phyloP scores from a whole-genome alignment of 768 basidiomycete genomes.

The Boletus barrowsii region DNA sequence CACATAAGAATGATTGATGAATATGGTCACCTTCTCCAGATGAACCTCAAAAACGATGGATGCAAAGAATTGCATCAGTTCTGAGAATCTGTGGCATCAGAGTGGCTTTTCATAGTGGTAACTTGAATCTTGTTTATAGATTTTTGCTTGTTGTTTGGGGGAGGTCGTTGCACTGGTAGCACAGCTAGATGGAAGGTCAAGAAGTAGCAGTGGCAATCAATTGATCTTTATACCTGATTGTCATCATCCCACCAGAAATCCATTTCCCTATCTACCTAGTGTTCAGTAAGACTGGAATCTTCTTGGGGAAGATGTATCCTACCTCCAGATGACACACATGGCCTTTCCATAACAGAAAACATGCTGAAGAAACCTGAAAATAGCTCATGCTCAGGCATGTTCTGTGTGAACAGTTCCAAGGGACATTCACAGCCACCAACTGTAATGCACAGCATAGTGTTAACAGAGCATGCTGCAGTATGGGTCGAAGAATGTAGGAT shows the following conservation, averaged over 20 bases:
- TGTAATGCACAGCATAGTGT: too few relatives aligned
- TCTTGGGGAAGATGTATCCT: neutral
- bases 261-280: neutral
- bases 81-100: constrained; percentile 73
- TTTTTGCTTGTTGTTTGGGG: constrained; percentile 4
- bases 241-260: neutral
- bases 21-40: constrained; percentile 70
- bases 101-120: constrained; percentile 73
- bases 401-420: too few relatives aligned
- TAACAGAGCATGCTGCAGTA: too few relatives aligned
- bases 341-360: constrained; percentile 61
- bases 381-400: neutral
- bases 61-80: constrained; percentile 86
- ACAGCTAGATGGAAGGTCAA: neutral
- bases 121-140: constrained; percentile 82
- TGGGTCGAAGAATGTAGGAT: too few relatives aligned
- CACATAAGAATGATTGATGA: constrained; percentile 69
- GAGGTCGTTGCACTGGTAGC: neutral
- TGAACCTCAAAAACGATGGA: constrained; percentile 89
- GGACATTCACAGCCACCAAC: neutral
- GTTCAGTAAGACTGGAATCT: too few relatives aligned
- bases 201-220: too few relatives aligned
- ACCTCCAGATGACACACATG: constrained; percentile 1
- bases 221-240: neutral
- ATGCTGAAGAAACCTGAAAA: constrained; percentile 63